phyloP scores from a whole-genome alignment of 768 basidiomycete species.

The Mycena venus region DNA sequence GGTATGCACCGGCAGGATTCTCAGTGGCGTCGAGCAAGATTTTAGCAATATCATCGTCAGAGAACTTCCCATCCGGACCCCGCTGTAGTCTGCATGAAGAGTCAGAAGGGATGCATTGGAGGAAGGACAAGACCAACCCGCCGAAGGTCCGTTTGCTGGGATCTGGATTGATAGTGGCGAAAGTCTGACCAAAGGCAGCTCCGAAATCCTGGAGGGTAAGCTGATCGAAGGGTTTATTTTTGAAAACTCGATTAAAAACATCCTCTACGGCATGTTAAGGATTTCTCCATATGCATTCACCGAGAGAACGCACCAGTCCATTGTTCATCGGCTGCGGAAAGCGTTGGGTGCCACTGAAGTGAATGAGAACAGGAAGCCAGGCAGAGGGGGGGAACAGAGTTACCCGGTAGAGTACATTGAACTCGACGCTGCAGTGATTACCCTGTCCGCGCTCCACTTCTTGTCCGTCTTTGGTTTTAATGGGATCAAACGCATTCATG shows the following conservation, averaged over 20 bases:
- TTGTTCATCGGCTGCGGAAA: conserved; percentile 60
- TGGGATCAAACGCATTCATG: conserved; percentile 64
- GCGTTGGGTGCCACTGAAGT: conserved; percentile 68
- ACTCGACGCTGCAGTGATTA: conserved; percentile 78
- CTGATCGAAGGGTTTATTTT: conserved; percentile 52
- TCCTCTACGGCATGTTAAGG: too few relatives aligned
- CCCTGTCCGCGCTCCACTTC: conserved; percentile 66
- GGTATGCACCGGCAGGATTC: conserved; percentile 59
- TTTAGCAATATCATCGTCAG: conserved; percentile 64
- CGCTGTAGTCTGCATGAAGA: conserved; percentile 54
- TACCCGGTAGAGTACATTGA: conserved; percentile 66
- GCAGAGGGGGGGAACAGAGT: neutral
- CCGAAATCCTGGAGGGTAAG: conserved; percentile 44
- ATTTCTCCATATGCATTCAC: too few relatives aligned
- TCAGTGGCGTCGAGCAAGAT: conserved; percentile 62
- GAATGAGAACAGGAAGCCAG: neutral
- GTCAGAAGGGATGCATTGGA: conserved; percentile 11
- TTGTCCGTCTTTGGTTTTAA: conserved; percentile 49
- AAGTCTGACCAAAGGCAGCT: conserved; percentile 27
- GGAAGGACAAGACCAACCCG: conserved; percentile 46
- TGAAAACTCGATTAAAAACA: conserved; percentile 57
- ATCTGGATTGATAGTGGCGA: conserved; percentile 32
- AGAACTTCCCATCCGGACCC: conserved; percentile 61
- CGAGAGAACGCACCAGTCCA: too few relatives aligned
- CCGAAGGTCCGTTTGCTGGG: conserved; percentile 61